Percentiles rank a stretch among this genome's conserved stretches.
phyloP scores from a whole-genome alignment of 306 rosid species.

The Abrus precatorius region DNA sequence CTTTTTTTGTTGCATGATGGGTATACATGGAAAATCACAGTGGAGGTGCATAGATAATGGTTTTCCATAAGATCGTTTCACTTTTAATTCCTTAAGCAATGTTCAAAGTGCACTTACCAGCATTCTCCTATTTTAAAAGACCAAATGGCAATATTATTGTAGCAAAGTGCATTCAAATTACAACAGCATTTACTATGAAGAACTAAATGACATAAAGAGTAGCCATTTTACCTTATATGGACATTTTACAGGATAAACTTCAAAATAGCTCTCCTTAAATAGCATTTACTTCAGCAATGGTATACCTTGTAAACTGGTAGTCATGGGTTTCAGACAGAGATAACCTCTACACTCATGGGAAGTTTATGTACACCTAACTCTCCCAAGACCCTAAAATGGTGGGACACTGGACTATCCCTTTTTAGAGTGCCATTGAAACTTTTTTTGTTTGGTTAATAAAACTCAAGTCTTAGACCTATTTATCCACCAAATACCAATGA shows the following conservation, averaged over 20 bases:
- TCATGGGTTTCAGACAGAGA: not conserved
- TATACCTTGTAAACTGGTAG: not conserved
- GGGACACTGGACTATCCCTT: slow-evolving; percentile 4
- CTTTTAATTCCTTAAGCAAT: too few relatives aligned
- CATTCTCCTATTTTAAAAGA: not conserved
- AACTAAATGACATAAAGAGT: not conserved
- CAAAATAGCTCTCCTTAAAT: not conserved
- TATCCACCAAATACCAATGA: slow-evolving; percentile 21
- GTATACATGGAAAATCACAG: too few relatives aligned
- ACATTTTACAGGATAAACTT: not conserved
- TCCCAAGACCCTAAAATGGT: not conserved
- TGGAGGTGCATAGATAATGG: too few relatives aligned
- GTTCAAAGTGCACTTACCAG: too few relatives aligned
- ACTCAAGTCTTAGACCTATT: slow-evolving; percentile 1
- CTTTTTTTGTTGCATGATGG: too few relatives aligned
- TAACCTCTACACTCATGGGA: not conserved
- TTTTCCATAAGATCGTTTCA: too few relatives aligned
- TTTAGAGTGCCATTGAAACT: not conserved
- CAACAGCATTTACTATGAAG: not conserved
- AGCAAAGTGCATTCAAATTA: not conserved
- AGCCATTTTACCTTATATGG: not conserved
- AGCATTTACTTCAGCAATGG: not conserved
- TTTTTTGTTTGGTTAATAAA: slow-evolving; percentile 18
- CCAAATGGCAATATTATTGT: not conserved
- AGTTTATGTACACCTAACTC: not conserved